phyloP scores from a whole-genome alignment of 1,284 basidiomycete genomes.

The Papiliotrema terrestris region DNA sequence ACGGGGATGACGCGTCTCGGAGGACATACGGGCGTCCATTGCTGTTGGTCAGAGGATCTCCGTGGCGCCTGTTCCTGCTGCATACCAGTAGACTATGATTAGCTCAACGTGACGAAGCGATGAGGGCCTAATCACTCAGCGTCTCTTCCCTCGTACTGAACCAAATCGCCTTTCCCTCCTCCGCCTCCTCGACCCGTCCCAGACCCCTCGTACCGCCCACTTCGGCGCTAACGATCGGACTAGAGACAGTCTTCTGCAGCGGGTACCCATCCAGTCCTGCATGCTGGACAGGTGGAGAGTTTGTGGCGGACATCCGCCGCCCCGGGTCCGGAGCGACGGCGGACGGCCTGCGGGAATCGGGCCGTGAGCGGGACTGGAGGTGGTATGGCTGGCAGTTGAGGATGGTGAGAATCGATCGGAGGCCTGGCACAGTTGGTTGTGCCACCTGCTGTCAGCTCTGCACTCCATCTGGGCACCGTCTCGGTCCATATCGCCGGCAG shows the following conservation, averaged over 20 bases:
- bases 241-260: constrained; percentile 12
- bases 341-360: constrained; percentile 5
- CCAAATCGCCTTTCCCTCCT: constrained; percentile 49
- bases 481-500: no score
- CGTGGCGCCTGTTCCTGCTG: constrained; percentile 50
- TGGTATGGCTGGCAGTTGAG: constrained; percentile 67
- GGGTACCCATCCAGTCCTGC: background rate
- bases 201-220: background rate
- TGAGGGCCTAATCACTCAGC: constrained; percentile 30
- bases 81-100: constrained; percentile 35
- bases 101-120: background rate
- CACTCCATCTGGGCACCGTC: background rate
- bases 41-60: constrained; percentile 57
- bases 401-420: constrained; percentile 85
- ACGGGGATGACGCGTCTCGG: constrained; percentile 83
- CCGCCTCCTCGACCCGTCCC: constrained; percentile 2
- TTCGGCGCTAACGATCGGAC: background rate
- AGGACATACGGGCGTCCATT: constrained; percentile 92
- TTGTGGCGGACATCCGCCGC: background rate
- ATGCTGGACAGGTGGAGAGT: background rate
- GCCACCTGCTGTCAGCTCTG: constrained; percentile 53
- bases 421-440: constrained; percentile 88
- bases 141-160: constrained; percentile 55
- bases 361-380: constrained; percentile 2
- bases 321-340: constrained; percentile 4